phyloP scores from a whole-genome alignment of 139 green algal genomes.

The Chlamydomonas schloesseri region DNA sequence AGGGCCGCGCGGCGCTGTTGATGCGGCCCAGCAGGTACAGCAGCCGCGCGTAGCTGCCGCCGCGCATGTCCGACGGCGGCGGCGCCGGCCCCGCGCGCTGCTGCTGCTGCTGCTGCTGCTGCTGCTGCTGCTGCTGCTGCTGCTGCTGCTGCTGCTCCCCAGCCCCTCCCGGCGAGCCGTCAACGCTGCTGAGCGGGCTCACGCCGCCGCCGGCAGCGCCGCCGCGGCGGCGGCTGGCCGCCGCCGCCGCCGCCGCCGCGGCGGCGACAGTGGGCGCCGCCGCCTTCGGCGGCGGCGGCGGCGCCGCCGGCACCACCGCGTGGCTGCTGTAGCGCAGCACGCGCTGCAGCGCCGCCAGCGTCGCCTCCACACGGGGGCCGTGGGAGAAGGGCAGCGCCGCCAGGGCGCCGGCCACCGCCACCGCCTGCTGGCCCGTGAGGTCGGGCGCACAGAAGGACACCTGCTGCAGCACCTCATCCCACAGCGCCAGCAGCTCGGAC shows the following conservation, averaged over 20 bases:
- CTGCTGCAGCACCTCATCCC: background rate
- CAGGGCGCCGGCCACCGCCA: background rate
- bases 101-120: too few species aligned
- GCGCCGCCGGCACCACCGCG: background rate
- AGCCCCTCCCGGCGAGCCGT: too few species aligned
- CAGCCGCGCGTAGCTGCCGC: background rate
- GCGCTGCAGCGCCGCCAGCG: background rate
- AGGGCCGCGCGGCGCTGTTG: slow-evolving; percentile 6
- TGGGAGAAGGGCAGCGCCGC: background rate
- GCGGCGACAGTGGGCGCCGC: background rate
- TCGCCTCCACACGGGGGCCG: background rate
- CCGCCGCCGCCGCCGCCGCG: background rate
- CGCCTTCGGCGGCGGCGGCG: background rate
- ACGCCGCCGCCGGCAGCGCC: too few species aligned
- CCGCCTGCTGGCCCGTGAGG: slow-evolving; percentile 4
- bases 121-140: too few species aligned
- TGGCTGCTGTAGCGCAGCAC: background rate
- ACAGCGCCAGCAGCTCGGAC: background rate
- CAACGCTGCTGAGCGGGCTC: too few species aligned
- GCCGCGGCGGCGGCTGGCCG: background rate
- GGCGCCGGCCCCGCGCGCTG: too few species aligned
- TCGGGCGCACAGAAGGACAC: background rate
- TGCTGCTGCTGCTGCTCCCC: too few species aligned
- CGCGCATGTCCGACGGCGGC: background rate
- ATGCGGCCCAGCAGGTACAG: background rate